Evolutionary conservation across 2,329 filamentous ascomycete species (phyloP), one percentile per base, ranked within the genome.

Genomic region (Fusarium scirpi): DNA sequence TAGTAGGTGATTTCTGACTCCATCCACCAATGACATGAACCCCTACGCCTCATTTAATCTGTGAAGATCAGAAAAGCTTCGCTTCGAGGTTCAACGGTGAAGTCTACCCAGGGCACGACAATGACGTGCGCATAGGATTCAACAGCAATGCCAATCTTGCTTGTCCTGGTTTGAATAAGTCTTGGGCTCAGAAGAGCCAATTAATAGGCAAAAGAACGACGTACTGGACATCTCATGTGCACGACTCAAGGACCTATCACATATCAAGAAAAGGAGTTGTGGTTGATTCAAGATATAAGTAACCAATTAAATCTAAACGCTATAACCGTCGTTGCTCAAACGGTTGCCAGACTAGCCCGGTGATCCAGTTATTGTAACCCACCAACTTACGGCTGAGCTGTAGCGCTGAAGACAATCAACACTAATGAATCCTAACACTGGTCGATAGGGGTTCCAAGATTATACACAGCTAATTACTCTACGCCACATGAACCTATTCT

Each of bases 11-110:
- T 58, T 43, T 27, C 40, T 44, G 25, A 47, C 43, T 64, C 56
- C 45, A 48, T 65, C 64, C 68, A 65, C 68, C 68, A 69, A 71
- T 71, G 24, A 25, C 32, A 53, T 54, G 8, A 41, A 43, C 29
- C 20, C 53, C 60, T 49, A 58, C 38, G 27, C 61, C 49, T 43
- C 52, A 71, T 65, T 51, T 69, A 58, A 69, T 71, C 53, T 70
- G 67, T 62, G 62, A 63, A 53, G 54, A 30, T 59, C 43, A 20
- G 48, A 9, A 41, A 60, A 40, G 40, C 13, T 41, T 65, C 38
- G 51, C 38, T 41, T 64, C 38, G 30, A 60, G 32, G 29, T 48
- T 44, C 22, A 46, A 65, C 53, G 54, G 54, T 25, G 62, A 66
- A 40, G 25, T 34, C 43, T 46, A 66, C 24, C 43, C 49, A 64